Evolutionary conservation across 768 basidiomycete species (phyloP), one percentile per base, ranked within the genome.

Genomic region (Hypholoma fasciculare): DNA sequence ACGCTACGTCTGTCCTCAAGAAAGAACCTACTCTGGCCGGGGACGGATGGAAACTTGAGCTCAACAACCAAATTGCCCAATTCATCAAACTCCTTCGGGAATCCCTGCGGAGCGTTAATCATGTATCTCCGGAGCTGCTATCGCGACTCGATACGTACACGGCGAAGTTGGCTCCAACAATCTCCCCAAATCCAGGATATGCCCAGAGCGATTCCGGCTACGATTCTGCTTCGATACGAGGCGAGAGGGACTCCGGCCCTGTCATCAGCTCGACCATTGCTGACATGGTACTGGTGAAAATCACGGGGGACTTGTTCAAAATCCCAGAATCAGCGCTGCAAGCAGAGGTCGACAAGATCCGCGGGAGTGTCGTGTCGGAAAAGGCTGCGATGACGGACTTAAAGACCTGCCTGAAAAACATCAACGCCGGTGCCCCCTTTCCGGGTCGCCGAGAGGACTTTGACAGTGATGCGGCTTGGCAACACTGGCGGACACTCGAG

Each of bases 371-470:
- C 12, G 93, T 90, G 53, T 88, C 88, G 17, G 92, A 94, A 68
- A 92, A 93, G 82, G 93, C 94, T 23, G 94, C 94, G 0, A 74
- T 97, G 57, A 81, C 81, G 44, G 94, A 97, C 70, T 79, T 96
- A 56, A 97, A 95, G 91, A 91, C 90, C 37, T 95, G 91, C 68
- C 76, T 98, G 54, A 96, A 96, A 76, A 92, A 94, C 62, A 90
- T 98, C 67, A 92, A 89, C 54, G 88, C 90, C 13, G 90, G 92
- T 23, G 79, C 82, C 12, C 75, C 89, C 1, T 96, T 96, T 68
- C 94, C 95, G 1, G 93, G 91, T 17, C 83, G 88, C 51, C 81
- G 90, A 62, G 88, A 92, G 61, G 95, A 98, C 69, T 98, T 98
- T 67, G 83, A 86, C 36, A 87, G 72, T 54, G 90, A 94, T 5